A percentile compares a stretch with the other conserved stretches of the same genome.
Evolutionary conservation across 1,139 yeast genomes (phyloP).

Genomic region (Saccharomyces hybrid): DNA sequence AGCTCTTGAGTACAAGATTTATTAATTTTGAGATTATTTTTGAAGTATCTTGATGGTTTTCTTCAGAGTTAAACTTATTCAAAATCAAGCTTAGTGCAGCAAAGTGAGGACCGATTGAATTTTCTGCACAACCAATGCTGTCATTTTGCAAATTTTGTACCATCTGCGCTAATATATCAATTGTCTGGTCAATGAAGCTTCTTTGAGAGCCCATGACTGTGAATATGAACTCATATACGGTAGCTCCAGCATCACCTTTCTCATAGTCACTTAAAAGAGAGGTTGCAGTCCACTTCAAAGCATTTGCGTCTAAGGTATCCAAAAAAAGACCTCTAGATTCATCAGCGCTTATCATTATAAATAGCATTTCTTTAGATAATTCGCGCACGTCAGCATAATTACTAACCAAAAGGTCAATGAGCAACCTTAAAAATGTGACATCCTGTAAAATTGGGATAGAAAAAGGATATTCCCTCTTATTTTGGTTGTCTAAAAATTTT

Average conservation of each 20-base stretch:
- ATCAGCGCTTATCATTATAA: slow-evolving; percentile 36
- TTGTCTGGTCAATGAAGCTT: not conserved
- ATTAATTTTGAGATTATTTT: slow-evolving; percentile 17
- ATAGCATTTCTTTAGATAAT: slow-evolving; percentile 42
- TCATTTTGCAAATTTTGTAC: not conserved
- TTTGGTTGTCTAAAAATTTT: slow-evolving; percentile 29
- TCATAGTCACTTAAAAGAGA: slow-evolving; percentile 55
- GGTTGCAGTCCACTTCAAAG: slow-evolving; percentile 36
- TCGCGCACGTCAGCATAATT: slow-evolving; percentile 72
- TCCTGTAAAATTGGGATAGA: slow-evolving; percentile 38
- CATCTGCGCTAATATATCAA: not conserved
- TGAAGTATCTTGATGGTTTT: slow-evolving; percentile 7
- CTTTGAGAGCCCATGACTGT: slow-evolving; percentile 15
- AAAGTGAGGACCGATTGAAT: slow-evolving; percentile 61
- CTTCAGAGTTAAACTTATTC: slow-evolving; percentile 28
- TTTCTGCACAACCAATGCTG: not conserved
- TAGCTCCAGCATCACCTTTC: slow-evolving; percentile 77
- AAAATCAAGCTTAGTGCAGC: slow-evolving; percentile 48
- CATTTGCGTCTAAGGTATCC: slow-evolving; percentile 13
- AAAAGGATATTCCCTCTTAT: slow-evolving; percentile 34
- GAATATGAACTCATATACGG: slow-evolving; percentile 46
- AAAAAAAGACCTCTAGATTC: slow-evolving; percentile 19
- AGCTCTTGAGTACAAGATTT: slow-evolving; percentile 34
- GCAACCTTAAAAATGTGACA: slow-evolving; percentile 36
- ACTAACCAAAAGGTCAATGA: slow-evolving; percentile 57